Evolutionary conservation across 2,329 filamentous ascomycete genomes (phyloP).

Genomic region (Neoarthrinium moseri): DNA sequence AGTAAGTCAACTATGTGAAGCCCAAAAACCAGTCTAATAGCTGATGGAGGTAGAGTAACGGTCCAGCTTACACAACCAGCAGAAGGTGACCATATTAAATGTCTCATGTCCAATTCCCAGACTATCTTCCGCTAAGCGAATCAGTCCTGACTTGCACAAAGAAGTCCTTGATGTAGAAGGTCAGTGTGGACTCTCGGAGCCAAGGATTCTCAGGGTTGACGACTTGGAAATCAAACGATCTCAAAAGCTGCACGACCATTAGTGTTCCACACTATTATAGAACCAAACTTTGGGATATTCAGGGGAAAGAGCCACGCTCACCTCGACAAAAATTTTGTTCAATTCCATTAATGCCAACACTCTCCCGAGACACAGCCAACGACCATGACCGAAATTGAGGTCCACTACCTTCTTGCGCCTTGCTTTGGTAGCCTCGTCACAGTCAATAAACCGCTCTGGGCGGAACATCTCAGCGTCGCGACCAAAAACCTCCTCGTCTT

Average conservation of each 20-base stretch:
- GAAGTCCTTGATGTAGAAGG: background rate
- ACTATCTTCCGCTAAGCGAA: background rate
- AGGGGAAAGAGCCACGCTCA: background rate
- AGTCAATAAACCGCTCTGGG: constrained; percentile 12
- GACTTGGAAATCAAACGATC: constrained; percentile 6
- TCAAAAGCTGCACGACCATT: constrained; percentile 1
- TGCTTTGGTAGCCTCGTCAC: constrained; percentile 1
- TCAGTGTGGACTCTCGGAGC: background rate
- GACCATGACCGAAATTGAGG: constrained; percentile 11
- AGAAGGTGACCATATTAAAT: too few relatives aligned
- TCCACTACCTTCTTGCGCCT: constrained; percentile 8
- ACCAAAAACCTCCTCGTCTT: constrained; percentile 2
- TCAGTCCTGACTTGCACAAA: background rate
- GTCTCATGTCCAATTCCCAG: too few relatives aligned
- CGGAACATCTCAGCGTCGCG: constrained; percentile 9
- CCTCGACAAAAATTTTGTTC: constrained; percentile 10
- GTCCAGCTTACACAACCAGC: too few relatives aligned
- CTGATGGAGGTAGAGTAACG: too few relatives aligned
- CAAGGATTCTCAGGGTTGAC: constrained; percentile 3
- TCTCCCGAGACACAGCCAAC: constrained; percentile 11
- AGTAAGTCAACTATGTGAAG: too few relatives aligned
- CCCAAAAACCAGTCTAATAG: too few relatives aligned
- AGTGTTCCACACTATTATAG: background rate
- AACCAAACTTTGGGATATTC: too few relatives aligned
- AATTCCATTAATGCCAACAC: constrained; percentile 11